Evolutionary conservation across 495 filamentous ascomycete species (phyloP), one percentile per base, ranked within the genome.

Genomic region (Penicillium samsonianum): DNA sequence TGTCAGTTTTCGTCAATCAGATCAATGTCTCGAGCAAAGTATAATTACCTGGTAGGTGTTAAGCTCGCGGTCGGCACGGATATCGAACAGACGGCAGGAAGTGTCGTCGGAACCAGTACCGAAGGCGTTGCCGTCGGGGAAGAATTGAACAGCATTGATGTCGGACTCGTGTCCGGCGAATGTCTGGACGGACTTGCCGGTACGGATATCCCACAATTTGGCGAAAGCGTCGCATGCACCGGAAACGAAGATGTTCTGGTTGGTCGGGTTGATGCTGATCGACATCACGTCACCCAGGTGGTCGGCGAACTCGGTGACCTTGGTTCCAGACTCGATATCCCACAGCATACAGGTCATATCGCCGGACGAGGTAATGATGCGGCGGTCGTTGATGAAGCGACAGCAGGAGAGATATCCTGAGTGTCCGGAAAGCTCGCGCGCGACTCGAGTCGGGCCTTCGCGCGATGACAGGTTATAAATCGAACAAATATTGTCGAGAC

Each of bases 281-380:
- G 94, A 98, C 94, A 98, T 98, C 58, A 98, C 94, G 69, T 98
- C 94, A 71, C 94, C 94, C 23, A 98, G 81, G 69, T 98, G 94
- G 79, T 98, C 94, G 67, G 94, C 95, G 61, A 98, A 98, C 74
- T 98, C 94, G 64, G 92, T 96, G 14, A 96, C 90, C 80, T 98
- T 98, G 45, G 90, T 88, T 23, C 95, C 95, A 0, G 94, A 93
- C 73, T 98, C 94, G 49, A 98, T 90, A 81, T 98, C 94, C 94
- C 94, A 98, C 65, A 98, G 88, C 90, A 98, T 97, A 79, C 94
- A 98, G 47, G 94, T 98, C 95, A 98, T 98, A 68, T 98, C 94
- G 49, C 94, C 94, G 14, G 94, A 98, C 14, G 94, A 98, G 56
- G 94, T 98, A 52, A 98, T 85, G 65, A 98, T 98, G 63, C 90